A percentile compares a stretch with the other conserved stretches of the same genome.
phyloP scores from a whole-genome alignment of 2,329 filamentous ascomycete genomes.

The Verticillium isaacii region DNA sequence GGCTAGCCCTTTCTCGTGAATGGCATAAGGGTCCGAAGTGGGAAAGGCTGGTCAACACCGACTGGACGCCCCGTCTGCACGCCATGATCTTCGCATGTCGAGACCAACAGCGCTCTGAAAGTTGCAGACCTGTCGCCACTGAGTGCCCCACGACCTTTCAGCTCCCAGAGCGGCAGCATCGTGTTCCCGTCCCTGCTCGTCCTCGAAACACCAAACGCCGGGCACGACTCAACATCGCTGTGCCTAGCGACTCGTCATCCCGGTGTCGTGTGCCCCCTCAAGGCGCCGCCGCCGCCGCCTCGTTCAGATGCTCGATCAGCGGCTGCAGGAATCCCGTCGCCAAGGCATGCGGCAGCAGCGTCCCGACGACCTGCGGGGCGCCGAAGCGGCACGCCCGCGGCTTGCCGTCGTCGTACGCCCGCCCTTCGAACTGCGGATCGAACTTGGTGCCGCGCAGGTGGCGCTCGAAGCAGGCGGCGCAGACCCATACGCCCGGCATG shows the following conservation, averaged over 20 bases:
- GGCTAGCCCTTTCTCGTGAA: too few relatives aligned
- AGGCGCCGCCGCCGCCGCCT: neutral
- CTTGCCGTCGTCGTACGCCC: constrained; percentile 16
- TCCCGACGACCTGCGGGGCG: constrained; percentile 22
- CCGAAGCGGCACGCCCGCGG: constrained; percentile 29
- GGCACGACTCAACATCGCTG: too few relatives aligned
- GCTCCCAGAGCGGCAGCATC: too few relatives aligned
- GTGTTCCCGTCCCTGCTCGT: too few relatives aligned
- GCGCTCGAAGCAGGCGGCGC: constrained; percentile 31
- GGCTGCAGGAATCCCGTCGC: constrained; percentile 19
- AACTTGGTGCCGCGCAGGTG: constrained; percentile 25
- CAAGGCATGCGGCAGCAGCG: constrained; percentile 23
- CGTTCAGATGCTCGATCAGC: constrained; percentile 22
- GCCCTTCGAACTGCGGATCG: constrained; percentile 18
- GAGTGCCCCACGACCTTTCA: too few relatives aligned
- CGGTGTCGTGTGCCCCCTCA: neutral
- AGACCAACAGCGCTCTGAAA: too few relatives aligned
- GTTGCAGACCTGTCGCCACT: too few relatives aligned
- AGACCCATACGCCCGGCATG: constrained; percentile 26
- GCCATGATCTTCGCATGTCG: too few relatives aligned
- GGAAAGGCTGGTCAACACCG: too few relatives aligned
- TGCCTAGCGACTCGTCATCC: neutral
- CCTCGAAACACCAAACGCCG: too few relatives aligned
- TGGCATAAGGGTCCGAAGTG: too few relatives aligned
- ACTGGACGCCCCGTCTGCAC: too few relatives aligned